phyloP scores from a whole-genome alignment of 805 yeast genomes.

The Candida tallmaniae region DNA sequence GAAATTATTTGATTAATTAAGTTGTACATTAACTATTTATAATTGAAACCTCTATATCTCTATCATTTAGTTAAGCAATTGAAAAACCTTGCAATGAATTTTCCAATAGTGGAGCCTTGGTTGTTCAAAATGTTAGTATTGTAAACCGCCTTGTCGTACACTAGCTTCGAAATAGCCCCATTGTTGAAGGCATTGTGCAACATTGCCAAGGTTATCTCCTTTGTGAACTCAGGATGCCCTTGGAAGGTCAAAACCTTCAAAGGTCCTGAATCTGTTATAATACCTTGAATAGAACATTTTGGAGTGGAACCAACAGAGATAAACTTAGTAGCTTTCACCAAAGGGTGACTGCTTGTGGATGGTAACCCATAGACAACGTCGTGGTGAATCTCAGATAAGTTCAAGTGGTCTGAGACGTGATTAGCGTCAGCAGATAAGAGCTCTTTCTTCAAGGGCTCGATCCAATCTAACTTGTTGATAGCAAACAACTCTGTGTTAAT shows the following conservation, averaged over 20 bases:
- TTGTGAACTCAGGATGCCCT: slow-evolving; percentile 83
- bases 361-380: slow-evolving; percentile 37
- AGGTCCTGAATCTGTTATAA: slow-evolving; percentile 42
- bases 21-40: background rate
- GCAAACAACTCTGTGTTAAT: slow-evolving; percentile 39
- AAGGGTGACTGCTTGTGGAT: slow-evolving; percentile 27
- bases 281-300: slow-evolving; percentile 63
- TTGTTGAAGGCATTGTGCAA: slow-evolving; percentile 15
- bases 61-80: slow-evolving; percentile 3
- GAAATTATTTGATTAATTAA: slow-evolving; percentile 16
- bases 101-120: slow-evolving; percentile 37
- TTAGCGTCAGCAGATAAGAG: slow-evolving; percentile 1
- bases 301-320: slow-evolving; percentile 48
- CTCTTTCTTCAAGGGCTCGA: slow-evolving; percentile 33
- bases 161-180: slow-evolving; percentile 19
- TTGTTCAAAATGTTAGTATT: slow-evolving; percentile 29
- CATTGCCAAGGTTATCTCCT: slow-evolving; percentile 24
- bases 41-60: background rate
- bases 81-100: slow-evolving; percentile 33
- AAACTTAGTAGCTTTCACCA: slow-evolving; percentile 20
- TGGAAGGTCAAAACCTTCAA: slow-evolving; percentile 63
- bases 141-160: slow-evolving; percentile 23
- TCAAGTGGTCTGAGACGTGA: slow-evolving; percentile 20
- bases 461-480: slow-evolving; percentile 10
- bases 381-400: slow-evolving; percentile 34